phyloP scores from a whole-genome alignment of 129 eudicot genomes.

The Ambrosia artemisiifolia region DNA sequence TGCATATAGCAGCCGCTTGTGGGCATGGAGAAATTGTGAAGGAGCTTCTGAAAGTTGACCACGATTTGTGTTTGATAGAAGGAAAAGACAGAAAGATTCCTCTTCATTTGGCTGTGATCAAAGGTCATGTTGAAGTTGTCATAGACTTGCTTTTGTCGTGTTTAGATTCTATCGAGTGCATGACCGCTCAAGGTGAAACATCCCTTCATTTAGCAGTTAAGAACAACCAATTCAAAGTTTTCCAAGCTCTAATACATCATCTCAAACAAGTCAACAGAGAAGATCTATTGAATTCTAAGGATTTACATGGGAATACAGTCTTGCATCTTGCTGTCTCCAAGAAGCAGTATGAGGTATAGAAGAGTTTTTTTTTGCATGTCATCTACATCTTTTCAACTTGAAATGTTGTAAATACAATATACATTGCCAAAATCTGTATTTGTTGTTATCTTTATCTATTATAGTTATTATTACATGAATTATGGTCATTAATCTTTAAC shows the following conservation, averaged over 20 bases:
- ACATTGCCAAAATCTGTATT: background rate
- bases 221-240: conserved; percentile 35
- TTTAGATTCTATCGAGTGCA: conserved; percentile 26
- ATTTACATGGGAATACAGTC: conserved; percentile 37
- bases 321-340: conserved; percentile 40
- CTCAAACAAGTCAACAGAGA: conserved; percentile 28
- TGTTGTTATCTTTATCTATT: conserved; percentile 9
- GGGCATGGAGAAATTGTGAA: conserved; percentile 49
- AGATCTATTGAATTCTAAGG: conserved; percentile 22
- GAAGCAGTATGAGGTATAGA: conserved; percentile 48
- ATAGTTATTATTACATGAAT: too few species aligned
- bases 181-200: conserved; percentile 41
- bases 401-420: background rate
- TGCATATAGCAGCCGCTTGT: conserved; percentile 53
- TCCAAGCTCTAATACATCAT: conserved; percentile 28
- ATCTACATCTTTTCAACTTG: background rate
- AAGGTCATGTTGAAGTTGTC: conserved; percentile 41
- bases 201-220: conserved; percentile 44
- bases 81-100: conserved; percentile 49
- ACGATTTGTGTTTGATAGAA: conserved; percentile 26
- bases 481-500: too few species aligned
- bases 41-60: conserved; percentile 47
- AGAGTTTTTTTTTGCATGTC: background rate
- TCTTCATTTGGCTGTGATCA: conserved; percentile 47
- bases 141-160: conserved; percentile 25